Conservation (phyloP, 345 rosid species). For the Arabis alpina region DNA sequence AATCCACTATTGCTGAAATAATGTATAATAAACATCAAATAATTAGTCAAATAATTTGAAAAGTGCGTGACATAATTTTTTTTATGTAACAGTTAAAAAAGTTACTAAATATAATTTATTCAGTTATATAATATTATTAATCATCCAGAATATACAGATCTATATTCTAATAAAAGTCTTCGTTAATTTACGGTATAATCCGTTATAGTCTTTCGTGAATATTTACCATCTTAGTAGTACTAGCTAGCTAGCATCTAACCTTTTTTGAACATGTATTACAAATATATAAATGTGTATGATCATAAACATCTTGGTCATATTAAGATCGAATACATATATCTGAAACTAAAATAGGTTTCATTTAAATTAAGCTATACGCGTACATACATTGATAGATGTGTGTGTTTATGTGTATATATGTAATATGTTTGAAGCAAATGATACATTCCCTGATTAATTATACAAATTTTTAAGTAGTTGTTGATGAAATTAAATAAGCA, state of each 20-base stretch:
- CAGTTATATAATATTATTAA: neutral
- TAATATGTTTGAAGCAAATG: neutral
- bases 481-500: constrained; percentile 9
- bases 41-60: constrained; percentile 8
- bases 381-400: constrained; percentile 3
- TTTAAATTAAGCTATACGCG: neutral
- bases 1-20: neutral
- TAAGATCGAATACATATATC: neutral
- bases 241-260: neutral
- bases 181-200: neutral
- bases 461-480: constrained; percentile 4
- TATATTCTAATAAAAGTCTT: neutral
- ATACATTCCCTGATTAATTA: constrained; percentile 5
- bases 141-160: neutral
- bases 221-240: neutral
- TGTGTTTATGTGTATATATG: neutral
- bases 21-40: neutral
- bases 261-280: neutral
- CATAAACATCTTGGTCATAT: neutral
- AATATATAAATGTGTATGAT: neutral
- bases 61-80: neutral
- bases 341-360: neutral
- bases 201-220: neutral
- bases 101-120: neutral
- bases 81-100: neutral